Evolutionary conservation across 192 early-diverging fungal species (phyloP), one percentile per base, ranked within the genome.

Genomic region (Phycomyces nitens): DNA sequence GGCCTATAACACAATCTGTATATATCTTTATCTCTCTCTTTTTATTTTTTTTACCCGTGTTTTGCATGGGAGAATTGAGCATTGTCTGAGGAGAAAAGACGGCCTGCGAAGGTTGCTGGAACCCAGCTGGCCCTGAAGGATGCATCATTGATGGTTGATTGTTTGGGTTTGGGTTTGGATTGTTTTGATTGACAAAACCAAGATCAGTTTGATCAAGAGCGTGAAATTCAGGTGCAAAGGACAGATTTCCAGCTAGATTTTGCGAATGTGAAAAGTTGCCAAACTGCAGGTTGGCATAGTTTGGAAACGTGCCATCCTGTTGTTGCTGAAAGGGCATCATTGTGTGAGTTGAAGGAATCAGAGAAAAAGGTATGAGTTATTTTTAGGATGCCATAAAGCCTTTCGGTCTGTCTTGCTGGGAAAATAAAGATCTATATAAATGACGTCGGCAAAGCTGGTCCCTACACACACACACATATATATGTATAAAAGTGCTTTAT

Each of bases 291-390:
- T 53, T 21, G 21, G 10, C 55, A 55, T 42, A 47, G 50, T 27
- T 15, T 53, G 51, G 21, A 54, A 63, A 14, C 21, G 23, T 24
- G 53, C 57, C 50, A 59, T 59, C 43, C 12, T 24, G n/a, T n/a
- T 60, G 66, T 21, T 58, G 56, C 7, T 67, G 65, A 24, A 65
- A 65, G 3, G 64, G 64, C 64, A 65, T 18, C 64, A 65, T 65
- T 14, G 43, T 49, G 52, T 29, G 34, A 6, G 2, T 41, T 15
- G 57, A 58, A 9, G 15, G 38, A 29, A n/a, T n/a, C n/a, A n/a
- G n/a, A 34, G 41, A 53, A 53, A 11, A 21, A 2, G 9, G 23
- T 2, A 4, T 11, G 3, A 22, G 1, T 26, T 21, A 11, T 53
- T 24, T 24, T 12, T 21, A 21, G 21, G 21, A 22, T 24, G 22